Evolutionary conservation across 164 flowering plant species (phyloP).

Genomic region (Liquidambar formosana): DNA sequence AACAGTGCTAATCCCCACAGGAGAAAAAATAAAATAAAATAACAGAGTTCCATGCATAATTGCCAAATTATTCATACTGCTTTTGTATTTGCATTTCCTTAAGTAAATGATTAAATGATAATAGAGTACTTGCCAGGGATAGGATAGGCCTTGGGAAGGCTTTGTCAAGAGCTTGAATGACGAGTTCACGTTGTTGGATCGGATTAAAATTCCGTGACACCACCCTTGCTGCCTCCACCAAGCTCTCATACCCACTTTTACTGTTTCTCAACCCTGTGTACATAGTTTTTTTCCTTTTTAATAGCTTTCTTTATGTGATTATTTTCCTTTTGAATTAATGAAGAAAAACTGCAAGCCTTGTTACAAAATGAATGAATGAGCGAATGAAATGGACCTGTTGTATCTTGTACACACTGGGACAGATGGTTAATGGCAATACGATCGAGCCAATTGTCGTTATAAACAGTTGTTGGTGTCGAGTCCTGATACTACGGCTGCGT

Average conservation of each 20-base stretch:
- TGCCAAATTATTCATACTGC: not conserved
- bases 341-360: too few species aligned
- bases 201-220: constrained; percentile 38
- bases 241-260: constrained; percentile 69
- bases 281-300: too few species aligned
- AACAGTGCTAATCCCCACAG: too few species aligned
- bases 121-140: constrained; percentile 40
- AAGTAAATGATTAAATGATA: too few species aligned
- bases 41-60: not conserved
- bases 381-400: constrained; percentile 48
- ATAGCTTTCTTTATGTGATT: not conserved
- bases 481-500: not conserved
- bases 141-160: constrained; percentile 66
- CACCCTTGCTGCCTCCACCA: constrained; percentile 62
- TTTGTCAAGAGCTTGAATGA: constrained; percentile 45
- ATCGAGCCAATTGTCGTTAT: constrained; percentile 70
- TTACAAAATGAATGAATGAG: not conserved
- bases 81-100: too few species aligned
- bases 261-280: constrained; percentile 48
- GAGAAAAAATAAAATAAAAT: not conserved
- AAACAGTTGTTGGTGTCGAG: constrained; percentile 8
- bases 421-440: constrained; percentile 62
- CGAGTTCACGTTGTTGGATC: constrained; percentile 50
- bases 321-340: not conserved
- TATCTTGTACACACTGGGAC: constrained; percentile 56